Evolutionary conservation across 2,329 filamentous ascomycete genomes (phyloP), one percentile per base, ranked within the genome.

Genomic region (Verticillium dahliae): DNA sequence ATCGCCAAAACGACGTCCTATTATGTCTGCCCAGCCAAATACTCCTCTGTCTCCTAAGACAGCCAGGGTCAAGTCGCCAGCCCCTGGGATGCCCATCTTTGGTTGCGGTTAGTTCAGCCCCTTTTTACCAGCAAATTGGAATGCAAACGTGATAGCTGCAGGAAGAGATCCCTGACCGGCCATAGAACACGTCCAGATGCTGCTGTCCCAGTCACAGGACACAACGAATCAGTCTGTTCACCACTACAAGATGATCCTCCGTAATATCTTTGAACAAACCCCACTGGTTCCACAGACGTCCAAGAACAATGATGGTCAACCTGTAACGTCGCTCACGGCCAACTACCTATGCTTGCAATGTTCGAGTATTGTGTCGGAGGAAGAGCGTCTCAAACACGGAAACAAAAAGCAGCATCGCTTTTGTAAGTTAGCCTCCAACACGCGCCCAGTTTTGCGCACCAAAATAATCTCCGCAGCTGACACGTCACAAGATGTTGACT

Each of bases 311-410:
- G 84, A 88, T 62, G 82, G 83, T 61, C 78, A 79, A 56, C 76
- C 84, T 57, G 74, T 85, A 64, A 88, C 86, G 10, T 85, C 83
- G 6, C 74, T 90, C 62, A 88, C 86, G 14, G 83, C 87, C 56
- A 90, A 89, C 68, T 91, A 88, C 70, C 81, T 91, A 33, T 91
- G 89, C 68, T 74, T 91, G 57, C 89, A 91, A 74, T 94, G 90
- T 69, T 85, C 88, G 11, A 82, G 80, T 58, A 90, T 90, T 27
- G 83, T 89, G 62, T 84, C 83, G 13, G 84, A 87, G 65, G 84
- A 89, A 59, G 86, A 90, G 65, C 81, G 87, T 59, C 75, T 83
- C 58, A 84, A 84, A 69, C 90, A 94, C 73, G 87, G 87, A 13
- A 82, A 80, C 15, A 85, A 87, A 61, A 91, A 90, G 71, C 79